Percentiles rank a stretch among this genome's conserved stretches.
Evolutionary conservation across 805 yeast species (phyloP).

Genomic region (Yamadazyma paraphyllophila): DNA sequence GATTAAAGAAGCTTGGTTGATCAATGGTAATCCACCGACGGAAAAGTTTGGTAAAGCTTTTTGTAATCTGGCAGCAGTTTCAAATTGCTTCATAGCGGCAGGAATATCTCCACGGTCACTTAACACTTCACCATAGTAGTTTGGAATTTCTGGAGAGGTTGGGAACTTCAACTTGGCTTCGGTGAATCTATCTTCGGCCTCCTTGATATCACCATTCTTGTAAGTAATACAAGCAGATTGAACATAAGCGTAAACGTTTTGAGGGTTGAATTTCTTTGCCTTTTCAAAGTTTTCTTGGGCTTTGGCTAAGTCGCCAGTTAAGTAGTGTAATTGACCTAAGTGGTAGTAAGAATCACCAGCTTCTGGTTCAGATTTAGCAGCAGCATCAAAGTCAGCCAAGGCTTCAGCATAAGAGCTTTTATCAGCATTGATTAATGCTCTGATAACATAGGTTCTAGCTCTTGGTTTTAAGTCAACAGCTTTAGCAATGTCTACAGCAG

Average conservation of each 20-base stretch:
- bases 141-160: slow-evolving; percentile 86
- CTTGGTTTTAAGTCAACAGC: slow-evolving; percentile 70
- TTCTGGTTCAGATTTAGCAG: slow-evolving; percentile 63
- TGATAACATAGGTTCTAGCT: slow-evolving; percentile 76
- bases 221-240: slow-evolving; percentile 91
- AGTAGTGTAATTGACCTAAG: slow-evolving; percentile 86
- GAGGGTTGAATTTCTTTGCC: slow-evolving; percentile 70
- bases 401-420: slow-evolving; percentile 62
- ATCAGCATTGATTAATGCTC: slow-evolving; percentile 84
- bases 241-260: slow-evolving; percentile 80
- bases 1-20: slow-evolving; percentile 80
- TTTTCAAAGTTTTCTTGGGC: slow-evolving; percentile 76
- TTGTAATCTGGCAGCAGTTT: slow-evolving; percentile 81
- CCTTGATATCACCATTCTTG: slow-evolving; percentile 63
- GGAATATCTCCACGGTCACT: slow-evolving; percentile 73
- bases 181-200: slow-evolving; percentile 63
- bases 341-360: slow-evolving; percentile 89
- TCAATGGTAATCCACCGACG: slow-evolving; percentile 84
- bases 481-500: slow-evolving; percentile 60
- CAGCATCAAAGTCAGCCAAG: slow-evolving; percentile 63
- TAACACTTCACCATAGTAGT: slow-evolving; percentile 91
- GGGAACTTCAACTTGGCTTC: slow-evolving; percentile 76
- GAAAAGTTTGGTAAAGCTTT: slow-evolving; percentile 62
- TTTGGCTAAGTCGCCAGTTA: slow-evolving; percentile 67
- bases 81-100: slow-evolving; percentile 81